These are phyloP conservation scores for Claviceps monticola DNA, from an alignment of 2,329 filamentous ascomycete genomes.

Conservation along the genomic window DNA sequence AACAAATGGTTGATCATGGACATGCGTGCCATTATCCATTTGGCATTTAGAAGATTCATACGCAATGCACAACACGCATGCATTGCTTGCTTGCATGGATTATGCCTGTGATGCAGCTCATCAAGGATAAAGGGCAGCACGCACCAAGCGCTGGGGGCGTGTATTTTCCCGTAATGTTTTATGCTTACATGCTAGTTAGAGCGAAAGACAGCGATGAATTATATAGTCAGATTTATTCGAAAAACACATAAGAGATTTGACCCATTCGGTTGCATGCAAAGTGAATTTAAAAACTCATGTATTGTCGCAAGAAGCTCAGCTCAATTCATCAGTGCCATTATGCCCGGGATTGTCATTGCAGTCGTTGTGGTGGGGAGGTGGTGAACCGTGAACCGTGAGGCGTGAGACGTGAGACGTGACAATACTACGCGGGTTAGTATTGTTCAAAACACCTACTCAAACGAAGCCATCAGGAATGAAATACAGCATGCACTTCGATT, in stretches of 20 bases:
- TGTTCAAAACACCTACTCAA: neutral
- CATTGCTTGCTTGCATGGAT: no score
- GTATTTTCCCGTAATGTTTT: constrained; percentile 1
- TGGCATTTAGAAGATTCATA: neutral
- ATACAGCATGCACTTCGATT: no score
- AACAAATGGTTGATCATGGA: neutral
- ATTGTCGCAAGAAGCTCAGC: no score
- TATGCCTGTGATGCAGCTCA: neutral
- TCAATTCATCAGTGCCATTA: no score
- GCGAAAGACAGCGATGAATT: no score
- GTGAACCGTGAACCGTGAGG: no score
- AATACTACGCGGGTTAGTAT: neutral
- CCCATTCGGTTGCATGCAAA: no score
- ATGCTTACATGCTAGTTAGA: neutral
- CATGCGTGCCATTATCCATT: neutral
- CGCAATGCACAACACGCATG: neutral
- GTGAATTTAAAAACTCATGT: no score
- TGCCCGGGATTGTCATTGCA: no score
- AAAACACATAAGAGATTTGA: no score
- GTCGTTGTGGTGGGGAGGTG: no score
- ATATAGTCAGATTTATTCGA: no score
- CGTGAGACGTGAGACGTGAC: neutral
- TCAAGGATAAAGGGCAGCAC: constrained; percentile 3
- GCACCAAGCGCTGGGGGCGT: constrained; percentile 9
- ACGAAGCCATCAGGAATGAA: neutral